Evolutionary conservation across 169 alveolate genomes (phyloP).

Genomic region (Cryptosporidium andersoni): DNA sequence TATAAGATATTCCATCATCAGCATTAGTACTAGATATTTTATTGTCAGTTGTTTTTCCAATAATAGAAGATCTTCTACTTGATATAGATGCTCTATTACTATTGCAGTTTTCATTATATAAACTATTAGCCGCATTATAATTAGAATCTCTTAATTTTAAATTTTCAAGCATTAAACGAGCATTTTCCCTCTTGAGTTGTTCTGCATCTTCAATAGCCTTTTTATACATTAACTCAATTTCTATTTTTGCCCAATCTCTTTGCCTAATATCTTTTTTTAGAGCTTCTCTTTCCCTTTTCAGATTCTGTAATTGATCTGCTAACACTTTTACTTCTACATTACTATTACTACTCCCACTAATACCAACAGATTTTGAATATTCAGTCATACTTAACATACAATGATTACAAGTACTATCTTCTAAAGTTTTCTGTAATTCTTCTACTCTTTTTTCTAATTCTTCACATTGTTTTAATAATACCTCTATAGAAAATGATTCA

Average conservation of each 20-base stretch:
- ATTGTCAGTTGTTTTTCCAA: slow-evolving; percentile 3
- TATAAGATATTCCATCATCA: not conserved
- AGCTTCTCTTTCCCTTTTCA: slow-evolving; percentile 46
- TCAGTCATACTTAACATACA: not conserved
- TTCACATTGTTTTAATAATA: slow-evolving; percentile 30
- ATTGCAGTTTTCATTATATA: not conserved
- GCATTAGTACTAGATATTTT: not conserved
- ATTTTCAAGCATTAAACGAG: slow-evolving; percentile 70
- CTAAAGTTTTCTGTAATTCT: slow-evolving; percentile 4
- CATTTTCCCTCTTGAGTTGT: slow-evolving; percentile 45
- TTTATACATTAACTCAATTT: slow-evolving; percentile 37
- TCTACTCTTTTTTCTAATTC: slow-evolving; percentile 50
- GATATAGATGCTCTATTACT: slow-evolving; percentile 9
- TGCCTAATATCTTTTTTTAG: slow-evolving; percentile 68
- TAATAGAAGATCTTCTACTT: slow-evolving; percentile 37
- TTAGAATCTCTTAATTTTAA: slow-evolving; percentile 30
- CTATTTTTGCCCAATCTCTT: slow-evolving; percentile 68
- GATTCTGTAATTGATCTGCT: slow-evolving; percentile 40
- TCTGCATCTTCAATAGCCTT: slow-evolving; percentile 25
- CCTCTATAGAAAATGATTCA: slow-evolving; percentile 33
- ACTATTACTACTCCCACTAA: not conserved
- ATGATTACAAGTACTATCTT: not conserved
- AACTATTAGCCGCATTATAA: not conserved
- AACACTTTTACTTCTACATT: slow-evolving; percentile 45
- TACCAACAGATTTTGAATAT: not conserved